These are phyloP conservation scores for Coniochaeta prunicola DNA, from an alignment of 2,329 filamentous ascomycete genomes.

Conservation along the genomic window DNA sequence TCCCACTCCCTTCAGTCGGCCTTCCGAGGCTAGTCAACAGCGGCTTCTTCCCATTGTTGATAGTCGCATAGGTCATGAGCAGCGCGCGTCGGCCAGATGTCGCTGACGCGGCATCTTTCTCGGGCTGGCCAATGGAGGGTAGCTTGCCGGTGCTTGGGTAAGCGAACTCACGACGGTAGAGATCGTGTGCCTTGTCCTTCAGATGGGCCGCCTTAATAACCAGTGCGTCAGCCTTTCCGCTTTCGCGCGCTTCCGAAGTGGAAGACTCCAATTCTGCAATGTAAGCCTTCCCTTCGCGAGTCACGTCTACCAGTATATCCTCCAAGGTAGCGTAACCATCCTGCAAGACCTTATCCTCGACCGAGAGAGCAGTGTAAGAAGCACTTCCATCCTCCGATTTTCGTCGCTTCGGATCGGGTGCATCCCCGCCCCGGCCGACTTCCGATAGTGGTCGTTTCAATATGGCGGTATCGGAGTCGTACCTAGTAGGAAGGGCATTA, in stretches of 20 bases:
- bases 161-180: slow-evolving; percentile 54
- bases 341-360: slow-evolving; percentile 46
- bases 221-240: slow-evolving; percentile 23
- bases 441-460: slow-evolving; percentile 46
- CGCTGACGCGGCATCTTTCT: slow-evolving; percentile 30
- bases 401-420: slow-evolving; percentile 53
- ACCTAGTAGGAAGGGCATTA: slow-evolving; percentile 29
- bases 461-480: slow-evolving; percentile 45
- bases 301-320: slow-evolving; percentile 54
- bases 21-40: slow-evolving; percentile 80
- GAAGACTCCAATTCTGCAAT: slow-evolving; percentile 38
- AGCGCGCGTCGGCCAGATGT: slow-evolving; percentile 30
- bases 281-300: slow-evolving; percentile 21
- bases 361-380: slow-evolving; percentile 27
- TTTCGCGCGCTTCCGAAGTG: slow-evolving; percentile 8
- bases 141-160: slow-evolving; percentile 34
- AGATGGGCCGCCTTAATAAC: slow-evolving; percentile 46
- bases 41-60: slow-evolving; percentile 40
- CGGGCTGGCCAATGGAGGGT: slow-evolving; percentile 25
- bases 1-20: slow-evolving; percentile 22
- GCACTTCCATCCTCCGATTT: slow-evolving; percentile 43
- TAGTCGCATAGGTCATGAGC: neutral
- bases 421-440: slow-evolving; percentile 29
- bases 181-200: slow-evolving; percentile 53
- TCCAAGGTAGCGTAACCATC: slow-evolving; percentile 54